Conservation (phyloP, 805 yeast species). For the Maudiozyma serrabonitensis region DNA sequence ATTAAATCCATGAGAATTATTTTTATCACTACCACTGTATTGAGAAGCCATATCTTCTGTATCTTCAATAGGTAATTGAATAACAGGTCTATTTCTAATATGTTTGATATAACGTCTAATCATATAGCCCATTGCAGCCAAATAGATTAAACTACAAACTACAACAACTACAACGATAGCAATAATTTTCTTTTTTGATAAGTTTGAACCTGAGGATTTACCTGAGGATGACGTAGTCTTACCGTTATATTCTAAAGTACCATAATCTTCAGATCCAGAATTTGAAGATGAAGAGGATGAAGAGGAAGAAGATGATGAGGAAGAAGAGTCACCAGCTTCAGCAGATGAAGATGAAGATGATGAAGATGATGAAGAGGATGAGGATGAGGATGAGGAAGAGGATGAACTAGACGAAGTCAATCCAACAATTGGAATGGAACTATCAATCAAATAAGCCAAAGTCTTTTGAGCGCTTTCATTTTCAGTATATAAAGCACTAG, state of each 20-base stretch:
- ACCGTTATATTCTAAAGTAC: conserved; percentile 17
- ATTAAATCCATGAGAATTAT: not conserved
- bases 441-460: conserved; percentile 63
- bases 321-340: no score
- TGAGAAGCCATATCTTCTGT: not conserved
- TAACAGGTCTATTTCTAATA: conserved; percentile 12
- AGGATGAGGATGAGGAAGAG: not conserved
- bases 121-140: conserved; percentile 47
- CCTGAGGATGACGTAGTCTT: conserved; percentile 9
- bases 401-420: conserved; percentile 29
- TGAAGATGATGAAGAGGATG: conserved; percentile 1
- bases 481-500: conserved; percentile 52
- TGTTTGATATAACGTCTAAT: conserved; percentile 42
- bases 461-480: conserved; percentile 44
- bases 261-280: conserved; percentile 7
- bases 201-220: conserved; percentile 14
- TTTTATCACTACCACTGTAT: not conserved
- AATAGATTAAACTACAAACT: conserved; percentile 61
- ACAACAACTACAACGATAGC: conserved; percentile 81
- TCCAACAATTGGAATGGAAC: conserved; percentile 25
- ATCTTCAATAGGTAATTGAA: conserved; percentile 14
- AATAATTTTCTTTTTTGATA: conserved; percentile 40
- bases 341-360: conserved; percentile 1
- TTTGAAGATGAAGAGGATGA: not conserved
- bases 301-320: not conserved